Percentiles rank a stretch among this genome's conserved stretches.
These are phyloP conservation scores for Dryas alaskensis DNA, from an alignment of 306 rosid species.

Conservation along the genomic window DNA sequence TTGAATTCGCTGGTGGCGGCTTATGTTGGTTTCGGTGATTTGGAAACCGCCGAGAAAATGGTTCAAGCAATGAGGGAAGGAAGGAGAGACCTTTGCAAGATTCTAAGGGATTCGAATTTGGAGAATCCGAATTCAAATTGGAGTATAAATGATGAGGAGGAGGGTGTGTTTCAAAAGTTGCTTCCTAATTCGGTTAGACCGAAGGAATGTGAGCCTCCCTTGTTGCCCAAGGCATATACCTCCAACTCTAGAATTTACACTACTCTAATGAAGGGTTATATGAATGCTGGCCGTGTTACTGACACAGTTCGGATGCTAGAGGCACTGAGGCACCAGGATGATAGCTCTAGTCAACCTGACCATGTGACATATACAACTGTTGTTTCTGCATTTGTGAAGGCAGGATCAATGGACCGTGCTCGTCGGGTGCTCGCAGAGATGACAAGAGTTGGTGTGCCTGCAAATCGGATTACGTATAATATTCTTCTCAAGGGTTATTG, in stretches of 20 bases:
- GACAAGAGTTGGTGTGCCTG: conserved; percentile 69
- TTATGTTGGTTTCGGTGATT: conserved; percentile 74
- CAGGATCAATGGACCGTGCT: conserved; percentile 82
- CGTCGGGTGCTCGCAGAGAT: conserved; percentile 86
- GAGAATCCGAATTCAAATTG: conserved; percentile 19
- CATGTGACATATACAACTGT: conserved; percentile 92
- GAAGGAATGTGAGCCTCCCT: conserved; percentile 42
- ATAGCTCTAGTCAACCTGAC: conserved; percentile 76
- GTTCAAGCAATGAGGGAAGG: conserved; percentile 92
- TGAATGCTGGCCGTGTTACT: conserved; percentile 73
- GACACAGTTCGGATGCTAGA: conserved; percentile 84
- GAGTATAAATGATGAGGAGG: conserved; percentile 9
- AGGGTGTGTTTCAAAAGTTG: conserved; percentile 54
- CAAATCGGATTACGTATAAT: conserved; percentile 82
- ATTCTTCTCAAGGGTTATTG: conserved; percentile 88
- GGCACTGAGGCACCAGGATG: conserved; percentile 81
- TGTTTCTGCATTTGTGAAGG: conserved; percentile 78
- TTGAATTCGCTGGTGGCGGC: conserved; percentile 77
- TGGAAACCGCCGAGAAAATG: conserved; percentile 71
- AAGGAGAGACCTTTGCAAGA: conserved; percentile 64
- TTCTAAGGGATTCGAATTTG: conserved; percentile 47
- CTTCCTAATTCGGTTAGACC: conserved; percentile 57
- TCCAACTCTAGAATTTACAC: conserved; percentile 82
- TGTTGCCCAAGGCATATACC: conserved; percentile 58
- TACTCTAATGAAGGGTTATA: conserved; percentile 90